Conservation (phyloP, 805 yeast genomes). For the Danielozyma ontarioensis region DNA sequence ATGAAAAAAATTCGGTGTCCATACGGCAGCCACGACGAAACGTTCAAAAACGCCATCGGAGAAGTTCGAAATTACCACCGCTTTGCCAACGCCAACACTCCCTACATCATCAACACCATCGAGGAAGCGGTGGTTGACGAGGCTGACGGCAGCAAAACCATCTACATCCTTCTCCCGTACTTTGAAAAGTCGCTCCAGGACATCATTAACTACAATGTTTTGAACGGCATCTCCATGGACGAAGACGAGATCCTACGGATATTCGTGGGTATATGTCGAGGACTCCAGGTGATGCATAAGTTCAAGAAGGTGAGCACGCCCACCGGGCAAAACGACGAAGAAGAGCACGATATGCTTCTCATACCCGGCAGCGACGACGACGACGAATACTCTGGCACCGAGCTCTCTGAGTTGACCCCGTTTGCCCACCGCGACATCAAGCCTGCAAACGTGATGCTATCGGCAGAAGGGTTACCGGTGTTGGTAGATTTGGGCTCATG, state of each 20-base stretch:
- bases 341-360: constrained; percentile 20
- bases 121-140: constrained; percentile 73
- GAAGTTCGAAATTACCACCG: constrained; percentile 74
- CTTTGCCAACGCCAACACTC: constrained; percentile 50
- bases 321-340: constrained; percentile 18
- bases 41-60: constrained; percentile 53
- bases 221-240: constrained; percentile 47
- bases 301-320: too few relatives aligned
- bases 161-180: constrained; percentile 76
- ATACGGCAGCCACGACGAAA: constrained; percentile 73
- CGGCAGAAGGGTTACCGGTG: constrained; percentile 70
- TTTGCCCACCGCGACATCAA: constrained; percentile 85
- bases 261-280: constrained; percentile 67
- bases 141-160: constrained; percentile 72
- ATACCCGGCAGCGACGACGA: constrained; percentile 11
- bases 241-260: constrained; percentile 62
- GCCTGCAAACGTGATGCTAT: constrained; percentile 84
- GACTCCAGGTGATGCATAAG: constrained; percentile 71
- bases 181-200: constrained; percentile 74
- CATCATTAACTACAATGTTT: constrained; percentile 57
- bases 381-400: constrained; percentile 28
- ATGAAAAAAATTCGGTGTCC: constrained; percentile 85
- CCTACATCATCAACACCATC: constrained; percentile 61
- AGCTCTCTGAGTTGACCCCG: constrained; percentile 53
- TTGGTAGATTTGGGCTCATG: constrained; percentile 84